A percentile compares a stretch with the other conserved stretches of the same genome.
Conservation (phyloP, 2,329 filamentous ascomycete species). For the Xylariomycetidae sp. region DNA sequence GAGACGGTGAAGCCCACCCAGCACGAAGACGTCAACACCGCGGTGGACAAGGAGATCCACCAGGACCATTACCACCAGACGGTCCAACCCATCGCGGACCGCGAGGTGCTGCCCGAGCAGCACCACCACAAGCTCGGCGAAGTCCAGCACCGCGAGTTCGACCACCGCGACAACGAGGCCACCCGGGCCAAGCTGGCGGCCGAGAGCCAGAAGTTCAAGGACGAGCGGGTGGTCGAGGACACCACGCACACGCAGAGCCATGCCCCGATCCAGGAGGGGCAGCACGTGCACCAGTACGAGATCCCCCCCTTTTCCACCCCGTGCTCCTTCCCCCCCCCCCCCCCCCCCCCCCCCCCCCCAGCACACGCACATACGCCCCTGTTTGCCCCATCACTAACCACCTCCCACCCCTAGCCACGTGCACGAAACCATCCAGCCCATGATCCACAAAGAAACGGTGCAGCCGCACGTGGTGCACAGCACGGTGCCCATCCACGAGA, state of each 20-base stretch:
- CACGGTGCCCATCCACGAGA: slow-evolving; percentile 65
- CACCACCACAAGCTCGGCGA: slow-evolving; percentile 53
- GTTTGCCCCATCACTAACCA: too few relatives aligned
- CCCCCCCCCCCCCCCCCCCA: background rate
- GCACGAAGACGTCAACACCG: slow-evolving; percentile 57
- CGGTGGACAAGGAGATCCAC: slow-evolving; percentile 62
- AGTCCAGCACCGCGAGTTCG: slow-evolving; percentile 54
- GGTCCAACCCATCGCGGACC: slow-evolving; percentile 52
- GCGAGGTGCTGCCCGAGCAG: slow-evolving; percentile 45
- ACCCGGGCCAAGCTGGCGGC: slow-evolving; percentile 40
- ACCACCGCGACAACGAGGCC: slow-evolving; percentile 51
- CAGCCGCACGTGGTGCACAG: slow-evolving; percentile 65
- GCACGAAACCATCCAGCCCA: slow-evolving; percentile 64
- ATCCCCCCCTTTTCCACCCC: background rate
- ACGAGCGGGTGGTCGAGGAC: slow-evolving; percentile 39
- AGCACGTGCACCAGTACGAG: slow-evolving; percentile 53
- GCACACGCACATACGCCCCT: background rate
- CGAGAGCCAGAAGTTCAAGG: slow-evolving; percentile 49
- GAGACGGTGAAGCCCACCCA: slow-evolving; percentile 54
- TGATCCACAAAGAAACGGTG: slow-evolving; percentile 63
- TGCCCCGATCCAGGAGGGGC: slow-evolving; percentile 46
- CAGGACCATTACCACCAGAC: slow-evolving; percentile 68
- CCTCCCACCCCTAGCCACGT: slow-evolving; percentile 39
- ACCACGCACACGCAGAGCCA: slow-evolving; percentile 42
- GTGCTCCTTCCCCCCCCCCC: background rate